Evolutionary conservation across 352 stramenopile genomes (phyloP), one percentile per base, ranked within the genome.

Genomic region (Phytopythium cucurbitacearum): DNA sequence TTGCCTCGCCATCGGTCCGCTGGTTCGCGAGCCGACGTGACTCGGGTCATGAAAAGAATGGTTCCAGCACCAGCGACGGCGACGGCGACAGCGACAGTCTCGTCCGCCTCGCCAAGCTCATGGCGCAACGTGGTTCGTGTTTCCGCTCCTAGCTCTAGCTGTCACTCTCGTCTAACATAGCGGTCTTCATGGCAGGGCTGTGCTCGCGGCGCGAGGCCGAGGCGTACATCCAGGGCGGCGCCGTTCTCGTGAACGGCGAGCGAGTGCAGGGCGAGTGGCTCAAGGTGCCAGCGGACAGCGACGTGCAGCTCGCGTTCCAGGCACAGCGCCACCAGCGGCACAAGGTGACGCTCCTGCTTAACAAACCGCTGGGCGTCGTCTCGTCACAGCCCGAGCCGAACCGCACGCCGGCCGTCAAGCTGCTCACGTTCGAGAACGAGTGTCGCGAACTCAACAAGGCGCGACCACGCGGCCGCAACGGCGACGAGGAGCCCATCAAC

Each of bases 181-280:
- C 37, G 15, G 37, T 46, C 21, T 36, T 48, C 28, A 28, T 15
- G 13, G 28, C 16, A 69, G 80, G 82, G 0, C 64, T 94, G 12
- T 94, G 84, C 59, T 92, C 81, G 50, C 76, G 84, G 7, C 84
- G 81, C 48, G 84, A 94, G 59, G 84, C 81, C 6, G 84, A 94
- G 38, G 69, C 66, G 6, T 92, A 91, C 63, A 94, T 94, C 53
- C 80, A 91, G 56, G 67, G 65, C 7, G 81, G 81, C 50, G 67
- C 62, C 45, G 84, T 94, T 40, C 57, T 89, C 46, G 84, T 94
- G 40, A 80, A 94, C 60, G 77, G 81, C 47, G 65, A 90, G 52
- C 62, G 48, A 32, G 73, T 84, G 39, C 62, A 83, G n/a, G 73
- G 61, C 7, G 68, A 91, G 9, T 90, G 84, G 77, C 64, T 85